Base-by-base conservation (phyloP, 495 filamentous ascomycete species). In the Pyrenula aspistea region DNA sequence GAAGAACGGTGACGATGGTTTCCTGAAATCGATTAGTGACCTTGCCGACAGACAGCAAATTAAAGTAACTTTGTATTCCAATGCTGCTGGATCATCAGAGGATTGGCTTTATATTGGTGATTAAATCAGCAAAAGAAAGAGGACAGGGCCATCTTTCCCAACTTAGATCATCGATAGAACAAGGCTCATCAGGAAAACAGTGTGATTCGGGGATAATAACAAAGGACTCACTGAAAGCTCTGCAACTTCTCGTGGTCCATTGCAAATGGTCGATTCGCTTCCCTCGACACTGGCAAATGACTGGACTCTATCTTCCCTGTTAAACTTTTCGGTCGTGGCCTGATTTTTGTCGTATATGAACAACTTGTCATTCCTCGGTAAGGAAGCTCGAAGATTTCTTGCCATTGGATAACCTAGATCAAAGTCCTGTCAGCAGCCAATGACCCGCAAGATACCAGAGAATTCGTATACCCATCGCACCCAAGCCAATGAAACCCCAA, bases 391-490 rank as follows among this genome's bases (percentile, higher is more conserved):
- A 1, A 95, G 73, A 62, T 93, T 95, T 66, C 80, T 82, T n/a
- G 89, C 89, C 89, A 95, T 94, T 61, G 87, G 83, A 57, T 87
- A 92, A 1, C 88, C 88, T 78, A 57, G 20, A 22, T 25, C 24
- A n/a, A 31, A 23, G 54, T 49, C 50, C 56, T 48, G 51, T 24
- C 36, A 56, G 58, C 22, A 59, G 22, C 2, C 56, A 48, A 56
- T 23, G 49, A n/a, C 53, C 62, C 57, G 47, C 12, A 24, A 19
- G 49, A 67, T n/a, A n/a, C n/a, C n/a, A n/a, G n/a, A n/a, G n/a
- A n/a, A n/a, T n/a, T n/a, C n/a, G n/a, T 82, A 52, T 77, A 89
- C 84, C 89, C 89, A 95, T 95, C 63, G 88, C 86, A 8, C 89
- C 89, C 24, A 95, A 71, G 2, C 89, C 89, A 60, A 95, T 84